These are phyloP conservation scores for Rhododendron simsii DNA, from an alignment of 148 eudicot species.

Conservation along the genomic window DNA sequence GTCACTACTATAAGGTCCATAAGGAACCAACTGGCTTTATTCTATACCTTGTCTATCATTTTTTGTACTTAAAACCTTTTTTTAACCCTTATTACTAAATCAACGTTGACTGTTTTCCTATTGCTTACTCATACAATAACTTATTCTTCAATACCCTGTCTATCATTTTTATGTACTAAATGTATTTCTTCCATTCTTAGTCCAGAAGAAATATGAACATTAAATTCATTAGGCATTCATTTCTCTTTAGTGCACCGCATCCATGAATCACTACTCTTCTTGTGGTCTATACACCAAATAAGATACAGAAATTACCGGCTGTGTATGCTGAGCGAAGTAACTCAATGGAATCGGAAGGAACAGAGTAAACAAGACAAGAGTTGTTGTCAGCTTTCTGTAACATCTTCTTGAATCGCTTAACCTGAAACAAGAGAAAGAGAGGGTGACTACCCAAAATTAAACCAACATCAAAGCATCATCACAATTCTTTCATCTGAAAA, in stretches of 20 bases:
- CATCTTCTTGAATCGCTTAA: constrained; percentile 53
- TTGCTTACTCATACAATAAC: neutral
- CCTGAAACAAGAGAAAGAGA: constrained; percentile 40
- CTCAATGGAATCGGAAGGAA: constrained; percentile 60
- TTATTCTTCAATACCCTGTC: neutral
- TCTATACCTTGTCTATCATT: neutral
- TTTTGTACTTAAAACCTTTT: neutral
- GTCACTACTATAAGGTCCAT: neutral
- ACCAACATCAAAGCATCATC: neutral
- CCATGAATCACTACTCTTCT: neutral
- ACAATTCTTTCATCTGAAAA: neutral
- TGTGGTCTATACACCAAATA: neutral
- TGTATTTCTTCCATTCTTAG: neutral
- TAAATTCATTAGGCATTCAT: neutral
- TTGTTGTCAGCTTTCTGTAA: constrained; percentile 63
- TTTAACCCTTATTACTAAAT: neutral
- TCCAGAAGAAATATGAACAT: neutral
- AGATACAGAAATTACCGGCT: constrained; percentile 41
- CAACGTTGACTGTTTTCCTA: neutral
- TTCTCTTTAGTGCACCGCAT: neutral
- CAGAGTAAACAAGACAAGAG: constrained; percentile 46
- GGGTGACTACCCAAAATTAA: constrained; percentile 3
- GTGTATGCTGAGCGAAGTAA: constrained; percentile 49
- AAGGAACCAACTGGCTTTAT: neutral
- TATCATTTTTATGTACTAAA: neutral